Percentiles rank a stretch among this genome's conserved stretches.
Evolutionary conservation across 352 stramenopile species (phyloP).

Genomic region (Phytophthora chlamydospora): DNA sequence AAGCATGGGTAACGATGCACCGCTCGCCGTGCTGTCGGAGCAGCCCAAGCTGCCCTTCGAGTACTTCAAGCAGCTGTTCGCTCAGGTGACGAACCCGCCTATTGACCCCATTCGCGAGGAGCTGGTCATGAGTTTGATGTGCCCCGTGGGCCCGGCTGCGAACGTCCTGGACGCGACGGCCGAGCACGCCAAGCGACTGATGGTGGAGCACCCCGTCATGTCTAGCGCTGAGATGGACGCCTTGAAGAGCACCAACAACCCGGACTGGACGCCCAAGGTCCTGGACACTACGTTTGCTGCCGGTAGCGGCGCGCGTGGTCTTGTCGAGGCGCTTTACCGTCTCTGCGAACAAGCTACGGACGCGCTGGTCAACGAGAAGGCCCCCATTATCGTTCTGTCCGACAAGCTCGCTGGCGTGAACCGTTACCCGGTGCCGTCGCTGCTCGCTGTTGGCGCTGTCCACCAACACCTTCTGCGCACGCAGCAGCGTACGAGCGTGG

Average conservation of each 20-base stretch:
- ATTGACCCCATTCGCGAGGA: slow-evolving; percentile 98
- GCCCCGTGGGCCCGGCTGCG: slow-evolving; percentile 94
- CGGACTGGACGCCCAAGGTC: slow-evolving; percentile 62
- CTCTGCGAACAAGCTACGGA: slow-evolving; percentile 94
- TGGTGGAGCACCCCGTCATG: slow-evolving; percentile 95
- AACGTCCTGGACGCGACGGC: slow-evolving; percentile 92
- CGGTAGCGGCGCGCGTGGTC: slow-evolving; percentile 60
- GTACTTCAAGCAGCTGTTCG: slow-evolving; percentile 98
- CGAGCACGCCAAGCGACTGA: slow-evolving; percentile 81
- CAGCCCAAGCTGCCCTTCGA: slow-evolving; percentile 95
- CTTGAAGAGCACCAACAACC: slow-evolving; percentile 81
- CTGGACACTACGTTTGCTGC: slow-evolving; percentile 74
- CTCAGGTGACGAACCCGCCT: slow-evolving; percentile 96
- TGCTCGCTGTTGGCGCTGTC: slow-evolving; percentile 94
- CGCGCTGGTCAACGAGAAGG: slow-evolving; percentile 83
- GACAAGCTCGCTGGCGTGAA: slow-evolving; percentile 89
- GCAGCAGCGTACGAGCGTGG: slow-evolving; percentile 89
- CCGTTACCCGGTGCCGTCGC: slow-evolving; percentile 93
- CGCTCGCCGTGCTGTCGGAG: slow-evolving; percentile 93
- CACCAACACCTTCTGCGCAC: slow-evolving; percentile 96
- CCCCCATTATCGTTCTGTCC: slow-evolving; percentile 91
- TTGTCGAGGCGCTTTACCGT: slow-evolving; percentile 88
- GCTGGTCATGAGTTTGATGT: slow-evolving; percentile 97
- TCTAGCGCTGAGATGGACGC: slow-evolving; percentile 93
- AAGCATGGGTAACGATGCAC: slow-evolving; percentile 96